Evolutionary conservation across 495 filamentous ascomycete species (phyloP).

Genomic region (Xylaria telfairii): DNA sequence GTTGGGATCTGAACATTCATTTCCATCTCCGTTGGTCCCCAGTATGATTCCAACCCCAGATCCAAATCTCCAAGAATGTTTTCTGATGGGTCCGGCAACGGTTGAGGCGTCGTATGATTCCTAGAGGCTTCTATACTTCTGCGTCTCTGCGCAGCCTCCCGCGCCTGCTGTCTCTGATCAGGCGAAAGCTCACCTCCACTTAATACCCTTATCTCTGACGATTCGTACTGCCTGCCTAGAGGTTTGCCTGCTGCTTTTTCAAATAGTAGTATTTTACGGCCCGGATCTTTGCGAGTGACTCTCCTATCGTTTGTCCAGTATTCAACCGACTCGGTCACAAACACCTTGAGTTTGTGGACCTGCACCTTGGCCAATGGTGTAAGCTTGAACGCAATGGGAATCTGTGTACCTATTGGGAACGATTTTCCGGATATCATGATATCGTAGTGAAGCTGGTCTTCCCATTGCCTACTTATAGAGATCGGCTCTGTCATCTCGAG

Average conservation of each 20-base stretch:
- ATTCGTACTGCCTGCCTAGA: conserved; percentile 75
- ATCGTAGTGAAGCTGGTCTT: conserved; percentile 97
- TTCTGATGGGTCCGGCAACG: conserved; percentile 55
- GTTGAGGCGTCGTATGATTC: conserved; percentile 40
- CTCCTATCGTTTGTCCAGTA: conserved; percentile 89
- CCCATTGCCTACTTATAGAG: conserved; percentile 95
- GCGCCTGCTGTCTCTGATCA: conserved; percentile 50
- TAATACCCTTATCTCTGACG: conserved; percentile 79
- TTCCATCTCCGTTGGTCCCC: conserved; percentile 95
- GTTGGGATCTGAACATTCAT: conserved; percentile 95
- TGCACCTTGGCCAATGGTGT: conserved; percentile 96
- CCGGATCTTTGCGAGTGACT: conserved; percentile 84
- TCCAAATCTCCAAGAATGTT: conserved; percentile 86
- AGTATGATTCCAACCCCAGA: conserved; percentile 62
- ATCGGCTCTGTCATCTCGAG: conserved; percentile 95
- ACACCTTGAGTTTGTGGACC: conserved; percentile 95
- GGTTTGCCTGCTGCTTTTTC: conserved; percentile 89
- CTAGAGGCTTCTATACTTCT: conserved; percentile 47
- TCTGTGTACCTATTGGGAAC: conserved; percentile 88
- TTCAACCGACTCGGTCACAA: conserved; percentile 91
- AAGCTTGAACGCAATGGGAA: conserved; percentile 97
- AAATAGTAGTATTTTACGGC: conserved; percentile 83
- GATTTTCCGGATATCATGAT: conserved; percentile 99
- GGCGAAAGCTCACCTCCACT: conserved; percentile 75
- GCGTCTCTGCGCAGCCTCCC: conserved; percentile 46